These are phyloP conservation scores for Hemisphaericaspora subhashii DNA, from an alignment of 1,139 yeast species.

Conservation along the genomic window DNA sequence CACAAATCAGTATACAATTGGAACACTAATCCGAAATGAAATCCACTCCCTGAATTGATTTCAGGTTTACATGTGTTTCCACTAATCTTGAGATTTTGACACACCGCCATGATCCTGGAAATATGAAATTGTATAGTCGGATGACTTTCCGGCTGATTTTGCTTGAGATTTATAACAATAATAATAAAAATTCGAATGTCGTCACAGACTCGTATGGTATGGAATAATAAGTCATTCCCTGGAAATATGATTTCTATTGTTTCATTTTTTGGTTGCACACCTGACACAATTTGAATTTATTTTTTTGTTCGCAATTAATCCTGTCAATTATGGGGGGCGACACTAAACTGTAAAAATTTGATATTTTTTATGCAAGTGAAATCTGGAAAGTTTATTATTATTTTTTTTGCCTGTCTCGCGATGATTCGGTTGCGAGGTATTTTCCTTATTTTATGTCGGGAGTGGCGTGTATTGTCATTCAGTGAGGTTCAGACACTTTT, in stretches of 20 bases:
- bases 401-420: background rate
- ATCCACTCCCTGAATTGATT: too few relatives aligned
- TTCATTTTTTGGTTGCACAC: background rate
- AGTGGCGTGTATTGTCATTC: background rate
- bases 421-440: slow-evolving; percentile 1
- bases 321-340: background rate
- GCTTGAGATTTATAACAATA: too few relatives aligned
- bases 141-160: too few relatives aligned
- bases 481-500: background rate
- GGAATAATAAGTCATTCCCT: background rate
- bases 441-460: background rate
- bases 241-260: background rate
- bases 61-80: too few relatives aligned
- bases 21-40: too few relatives aligned
- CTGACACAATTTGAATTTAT: too few relatives aligned
- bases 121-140: too few relatives aligned
- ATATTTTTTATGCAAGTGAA: slow-evolving; percentile 1
- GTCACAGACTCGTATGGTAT: too few relatives aligned
- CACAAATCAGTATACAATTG: too few relatives aligned
- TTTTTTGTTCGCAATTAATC: background rate
- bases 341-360: background rate
- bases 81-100: too few relatives aligned
- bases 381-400: background rate
- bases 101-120: too few relatives aligned
- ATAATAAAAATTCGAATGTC: too few relatives aligned